These are phyloP conservation scores for Termitomyces sp. DNA, from an alignment of 768 basidiomycete genomes.

Conservation along the genomic window DNA sequence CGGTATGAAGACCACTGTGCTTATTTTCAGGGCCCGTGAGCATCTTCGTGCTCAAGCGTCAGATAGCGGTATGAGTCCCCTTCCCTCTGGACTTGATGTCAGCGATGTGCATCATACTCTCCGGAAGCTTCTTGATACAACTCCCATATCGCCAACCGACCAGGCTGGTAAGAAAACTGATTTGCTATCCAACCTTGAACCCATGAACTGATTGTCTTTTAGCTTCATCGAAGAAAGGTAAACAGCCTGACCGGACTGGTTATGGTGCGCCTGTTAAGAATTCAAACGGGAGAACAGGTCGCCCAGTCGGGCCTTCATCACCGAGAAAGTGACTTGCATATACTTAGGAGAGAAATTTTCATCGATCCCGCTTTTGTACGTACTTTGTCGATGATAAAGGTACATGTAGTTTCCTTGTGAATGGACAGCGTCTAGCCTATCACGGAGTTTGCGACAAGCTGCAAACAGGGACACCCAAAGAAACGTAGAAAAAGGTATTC, in stretches of 20 bases:
- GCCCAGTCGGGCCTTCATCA: slow-evolving; percentile 11
- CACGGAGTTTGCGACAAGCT: no score
- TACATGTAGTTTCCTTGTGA: no score
- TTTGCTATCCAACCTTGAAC: neutral
- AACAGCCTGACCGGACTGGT: neutral
- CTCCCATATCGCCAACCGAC: slow-evolving; percentile 3
- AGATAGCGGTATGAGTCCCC: slow-evolving; percentile 33
- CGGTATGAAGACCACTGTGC: slow-evolving; percentile 54
- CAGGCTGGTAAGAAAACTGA: slow-evolving; percentile 6
- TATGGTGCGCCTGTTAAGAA: slow-evolving; percentile 4
- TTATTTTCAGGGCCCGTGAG: slow-evolving; percentile 54
- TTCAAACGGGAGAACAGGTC: slow-evolving; percentile 16
- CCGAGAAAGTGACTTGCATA: neutral
- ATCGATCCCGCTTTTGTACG: neutral
- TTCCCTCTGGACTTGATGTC: slow-evolving; percentile 28
- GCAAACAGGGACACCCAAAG: neutral
- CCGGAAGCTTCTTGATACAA: slow-evolving; percentile 14
- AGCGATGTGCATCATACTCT: slow-evolving; percentile 34
- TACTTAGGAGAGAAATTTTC: neutral
- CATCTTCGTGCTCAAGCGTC: slow-evolving; percentile 31
- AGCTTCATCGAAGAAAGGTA: slow-evolving; percentile 9
- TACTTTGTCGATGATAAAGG: no score
- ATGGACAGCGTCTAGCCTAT: no score
- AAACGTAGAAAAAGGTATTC: neutral
- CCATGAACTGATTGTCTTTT: neutral